Conservation (phyloP, 768 basidiomycete species). For the Lentinula detonsa region DNA sequence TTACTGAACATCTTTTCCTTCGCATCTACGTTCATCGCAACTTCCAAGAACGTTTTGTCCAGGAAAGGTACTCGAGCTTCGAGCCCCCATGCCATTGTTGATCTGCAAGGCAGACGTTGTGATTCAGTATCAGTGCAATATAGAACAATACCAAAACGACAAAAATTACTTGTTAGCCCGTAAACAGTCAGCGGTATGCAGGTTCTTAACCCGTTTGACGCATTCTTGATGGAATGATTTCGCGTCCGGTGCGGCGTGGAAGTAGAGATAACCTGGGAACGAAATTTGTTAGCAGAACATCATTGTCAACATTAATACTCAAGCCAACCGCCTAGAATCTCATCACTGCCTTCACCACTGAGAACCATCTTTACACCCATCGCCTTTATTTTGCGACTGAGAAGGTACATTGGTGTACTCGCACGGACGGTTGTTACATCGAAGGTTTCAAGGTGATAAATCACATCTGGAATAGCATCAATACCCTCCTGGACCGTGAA, state of each 20-base stretch:
- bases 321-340: constrained; percentile 84
- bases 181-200: constrained; percentile 95
- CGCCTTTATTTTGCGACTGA: constrained; percentile 97
- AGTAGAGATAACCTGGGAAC: constrained; percentile 87
- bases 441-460: constrained; percentile 97
- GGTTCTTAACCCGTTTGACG: constrained; percentile 91
- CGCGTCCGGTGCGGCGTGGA: constrained; percentile 93
- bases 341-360: constrained; percentile 95
- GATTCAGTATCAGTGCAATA: neutral
- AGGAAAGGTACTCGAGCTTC: constrained; percentile 99
- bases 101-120: constrained; percentile 35
- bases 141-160: neutral
- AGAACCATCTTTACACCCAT: constrained; percentile 99
- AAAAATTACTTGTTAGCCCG: constrained; percentile 90
- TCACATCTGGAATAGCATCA: constrained; percentile 95
- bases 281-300: constrained; percentile 1
- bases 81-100: constrained; percentile 99
- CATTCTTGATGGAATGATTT: constrained; percentile 92
- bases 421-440: constrained; percentile 98
- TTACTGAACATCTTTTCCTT: constrained; percentile 87
- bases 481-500: constrained; percentile 98
- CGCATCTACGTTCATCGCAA: constrained; percentile 86
- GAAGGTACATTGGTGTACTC: constrained; percentile 97
- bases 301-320: neutral
- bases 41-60: constrained; percentile 93